These are phyloP conservation scores for Canna indica DNA, from an alignment of 176 grass and related monocot genomes.

Conservation along the genomic window DNA sequence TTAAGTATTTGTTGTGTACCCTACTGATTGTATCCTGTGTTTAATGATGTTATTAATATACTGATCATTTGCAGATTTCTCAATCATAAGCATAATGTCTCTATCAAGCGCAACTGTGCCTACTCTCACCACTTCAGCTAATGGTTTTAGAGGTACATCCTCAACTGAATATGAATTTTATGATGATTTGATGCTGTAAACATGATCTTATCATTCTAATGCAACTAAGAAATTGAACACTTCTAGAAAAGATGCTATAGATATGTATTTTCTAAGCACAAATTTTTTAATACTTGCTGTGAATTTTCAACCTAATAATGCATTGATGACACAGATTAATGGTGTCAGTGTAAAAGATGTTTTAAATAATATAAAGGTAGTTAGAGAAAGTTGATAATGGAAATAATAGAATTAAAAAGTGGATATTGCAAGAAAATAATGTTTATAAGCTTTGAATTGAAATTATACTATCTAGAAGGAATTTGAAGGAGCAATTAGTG, in stretches of 20 bases:
- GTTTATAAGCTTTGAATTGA: no score
- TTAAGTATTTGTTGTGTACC: not conserved
- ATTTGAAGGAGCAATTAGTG: no score
- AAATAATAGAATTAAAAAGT: not conserved
- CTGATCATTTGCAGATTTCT: not conserved
- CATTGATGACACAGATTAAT: no score
- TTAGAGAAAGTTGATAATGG: not conserved
- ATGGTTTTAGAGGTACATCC: not conserved
- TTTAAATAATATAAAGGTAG: not conserved
- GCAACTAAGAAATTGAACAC: not conserved
- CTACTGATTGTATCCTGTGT: not conserved
- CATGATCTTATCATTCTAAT: not conserved
- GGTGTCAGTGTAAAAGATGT: not conserved
- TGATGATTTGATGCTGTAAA: not conserved
- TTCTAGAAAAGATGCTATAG: not conserved
- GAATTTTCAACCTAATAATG: not conserved
- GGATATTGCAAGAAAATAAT: not conserved
- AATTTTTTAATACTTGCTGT: not conserved
- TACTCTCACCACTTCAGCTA: not conserved
- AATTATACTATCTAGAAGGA: no score
- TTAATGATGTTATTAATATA: not conserved
- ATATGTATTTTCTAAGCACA: not conserved
- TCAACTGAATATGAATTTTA: not conserved
- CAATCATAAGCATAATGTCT: not conserved
- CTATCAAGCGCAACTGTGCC: not conserved